A percentile compares a stretch with the other conserved stretches of the same genome.
These are phyloP conservation scores for Tagetes erecta DNA, from an alignment of 129 eudicot genomes.

Conservation along the genomic window DNA sequence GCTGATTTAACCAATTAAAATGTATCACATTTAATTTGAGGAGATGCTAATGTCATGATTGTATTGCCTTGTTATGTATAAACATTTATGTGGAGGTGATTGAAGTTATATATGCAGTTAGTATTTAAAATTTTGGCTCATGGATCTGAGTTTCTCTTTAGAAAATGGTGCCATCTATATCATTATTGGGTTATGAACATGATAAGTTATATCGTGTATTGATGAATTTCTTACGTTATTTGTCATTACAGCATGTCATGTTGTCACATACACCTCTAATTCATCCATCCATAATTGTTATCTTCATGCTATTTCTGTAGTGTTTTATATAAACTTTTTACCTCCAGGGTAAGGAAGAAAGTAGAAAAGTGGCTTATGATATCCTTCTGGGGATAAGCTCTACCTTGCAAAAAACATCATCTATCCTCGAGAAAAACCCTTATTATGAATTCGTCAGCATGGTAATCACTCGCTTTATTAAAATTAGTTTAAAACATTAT, in stretches of 20 bases:
- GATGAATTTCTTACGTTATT: neutral
- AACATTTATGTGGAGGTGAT: constrained; percentile 5
- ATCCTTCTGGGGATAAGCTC: constrained; percentile 63
- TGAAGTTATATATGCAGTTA: constrained; percentile 3
- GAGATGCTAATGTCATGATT: neutral
- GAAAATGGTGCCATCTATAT: neutral
- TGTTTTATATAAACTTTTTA: constrained; percentile 4
- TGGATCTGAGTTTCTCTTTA: neutral
- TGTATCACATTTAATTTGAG: neutral
- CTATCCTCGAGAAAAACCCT: constrained; percentile 48
- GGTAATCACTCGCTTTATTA: constrained; percentile 49
- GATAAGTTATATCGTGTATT: neutral
- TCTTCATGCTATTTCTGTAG: neutral
- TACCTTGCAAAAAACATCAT: constrained; percentile 54
- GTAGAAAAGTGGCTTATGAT: constrained; percentile 86
- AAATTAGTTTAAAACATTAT: constrained; percentile 1
- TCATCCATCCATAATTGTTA: neutral
- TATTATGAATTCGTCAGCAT: constrained; percentile 67
- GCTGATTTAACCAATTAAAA: neutral
- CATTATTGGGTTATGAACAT: neutral
- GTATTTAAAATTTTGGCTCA: neutral
- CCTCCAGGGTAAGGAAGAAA: constrained; percentile 73
- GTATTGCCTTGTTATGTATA: neutral
- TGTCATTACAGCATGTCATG: neutral
- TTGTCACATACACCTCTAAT: neutral